phyloP scores from a whole-genome alignment of 129 eudicot species.

The Tanacetum coccineum region DNA sequence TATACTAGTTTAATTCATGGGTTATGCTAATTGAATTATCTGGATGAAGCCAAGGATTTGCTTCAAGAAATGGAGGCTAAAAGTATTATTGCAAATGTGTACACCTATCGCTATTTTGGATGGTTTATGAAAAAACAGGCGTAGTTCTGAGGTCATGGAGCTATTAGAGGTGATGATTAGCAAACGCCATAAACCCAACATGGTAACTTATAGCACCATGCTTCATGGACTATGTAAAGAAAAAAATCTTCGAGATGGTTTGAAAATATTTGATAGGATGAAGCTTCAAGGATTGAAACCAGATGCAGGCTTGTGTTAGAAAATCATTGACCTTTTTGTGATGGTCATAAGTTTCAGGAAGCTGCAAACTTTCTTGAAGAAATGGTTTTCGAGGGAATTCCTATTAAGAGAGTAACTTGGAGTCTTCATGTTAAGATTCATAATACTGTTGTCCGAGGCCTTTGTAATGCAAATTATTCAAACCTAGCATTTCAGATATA shows the following conservation, averaged over 20 bases:
- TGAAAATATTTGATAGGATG: constrained; percentile 27
- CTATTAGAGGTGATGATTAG: constrained; percentile 57
- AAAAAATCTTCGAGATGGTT: too few species aligned
- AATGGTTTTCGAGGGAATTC: constrained; percentile 63
- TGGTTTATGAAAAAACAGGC: constrained; percentile 16
- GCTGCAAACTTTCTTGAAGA: constrained; percentile 92
- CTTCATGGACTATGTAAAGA: too few species aligned
- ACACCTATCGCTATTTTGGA: constrained; percentile 60
- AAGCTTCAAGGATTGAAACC: constrained; percentile 83
- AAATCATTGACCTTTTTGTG: constrained; percentile 58
- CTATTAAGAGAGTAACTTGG: constrained; percentile 60
- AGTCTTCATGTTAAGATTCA: too few species aligned
- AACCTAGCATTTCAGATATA: constrained; percentile 61
- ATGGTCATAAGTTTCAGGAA: constrained; percentile 46
- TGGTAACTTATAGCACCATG: too few species aligned
- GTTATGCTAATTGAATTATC: constrained; percentile 47
- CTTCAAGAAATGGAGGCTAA: constrained; percentile 67
- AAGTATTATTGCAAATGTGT: constrained; percentile 61
- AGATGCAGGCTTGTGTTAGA: constrained; percentile 78
- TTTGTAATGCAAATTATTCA: constrained; percentile 41
- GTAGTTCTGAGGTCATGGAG: constrained; percentile 57
- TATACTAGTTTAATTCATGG: constrained; percentile 73
- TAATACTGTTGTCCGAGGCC: constrained; percentile 36
- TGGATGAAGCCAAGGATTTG: constrained; percentile 59
- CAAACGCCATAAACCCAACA: constrained; percentile 40